Base-by-base conservation (phyloP, 1,284 basidiomycete species). In the Irpex lacteus region DNA sequence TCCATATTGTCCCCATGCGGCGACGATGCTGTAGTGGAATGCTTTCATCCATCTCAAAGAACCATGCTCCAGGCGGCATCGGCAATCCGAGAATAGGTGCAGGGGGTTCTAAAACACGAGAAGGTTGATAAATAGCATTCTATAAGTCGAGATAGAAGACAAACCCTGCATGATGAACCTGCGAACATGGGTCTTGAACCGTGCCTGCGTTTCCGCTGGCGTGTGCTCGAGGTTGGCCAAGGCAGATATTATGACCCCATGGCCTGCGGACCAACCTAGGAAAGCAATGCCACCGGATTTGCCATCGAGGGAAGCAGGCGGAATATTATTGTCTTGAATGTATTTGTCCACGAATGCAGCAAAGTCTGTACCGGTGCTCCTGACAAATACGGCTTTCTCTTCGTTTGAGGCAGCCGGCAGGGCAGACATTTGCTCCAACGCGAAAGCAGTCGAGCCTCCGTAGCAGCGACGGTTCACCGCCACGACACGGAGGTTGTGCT, bases 211-310 rank as follows among this genome's bases (percentile, higher is more conserved):
- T 6, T 64, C 66, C 3, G 44, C n/a, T 2, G 73, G 69, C 1
- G 77, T 70, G 1, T 58, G 64, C 26, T 70, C 67, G 5, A 72
- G 61, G 60, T 69, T 68, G 0, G 75, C 70, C 32, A 78, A 65
- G 3, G 74, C 68, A 5, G 76, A 64, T 26, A 73, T 40, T 6
- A 72, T 69, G 7, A 70, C 61, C 2, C 67, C 37, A 44, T 65
- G 68, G 0, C 78, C 80, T 2, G 76, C 52, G 1, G 79, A 80
- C 78, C 78, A 81, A 2, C 78, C 79, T 1, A 78, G 60, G 4
- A 81, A 50, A 0, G 70, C 69, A 15, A 78, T 64, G 0, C 80
- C 78, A 0, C 79, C 79, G 0, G 60, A 52, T 38, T 71, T 67
- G 0, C 71, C 66, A 34, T 75, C 74, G 0, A 55, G 26, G 36